A percentile compares a stretch with the other conserved stretches of the same genome.
Evolutionary conservation across 2,329 filamentous ascomycete species (phyloP).

Genomic region (Cyphellophora attinorum): DNA sequence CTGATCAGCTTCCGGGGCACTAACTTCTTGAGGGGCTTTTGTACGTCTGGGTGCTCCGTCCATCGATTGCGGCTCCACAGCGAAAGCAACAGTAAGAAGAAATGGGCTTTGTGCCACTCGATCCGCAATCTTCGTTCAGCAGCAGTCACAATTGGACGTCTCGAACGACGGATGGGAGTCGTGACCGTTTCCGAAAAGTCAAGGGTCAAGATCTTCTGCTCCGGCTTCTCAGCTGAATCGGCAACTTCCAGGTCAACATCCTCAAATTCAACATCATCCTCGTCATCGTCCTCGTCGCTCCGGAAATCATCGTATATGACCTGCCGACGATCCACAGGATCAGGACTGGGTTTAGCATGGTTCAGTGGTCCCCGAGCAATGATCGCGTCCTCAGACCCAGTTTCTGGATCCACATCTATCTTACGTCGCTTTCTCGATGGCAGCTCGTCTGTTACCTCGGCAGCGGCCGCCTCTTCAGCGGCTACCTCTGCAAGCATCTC

Average conservation of each 20-base stretch:
- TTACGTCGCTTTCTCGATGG: constrained; percentile 29
- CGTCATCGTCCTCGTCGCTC: constrained; percentile 49
- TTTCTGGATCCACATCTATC: constrained; percentile 20
- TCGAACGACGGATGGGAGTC: constrained; percentile 7
- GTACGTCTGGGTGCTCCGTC: constrained; percentile 70
- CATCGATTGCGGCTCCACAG: constrained; percentile 70
- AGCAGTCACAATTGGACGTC: constrained; percentile 43
- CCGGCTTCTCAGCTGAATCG: constrained; percentile 36
- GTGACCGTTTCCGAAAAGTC: constrained; percentile 19
- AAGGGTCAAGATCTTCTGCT: constrained; percentile 26
- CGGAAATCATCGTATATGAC: constrained; percentile 36
- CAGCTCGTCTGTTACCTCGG: constrained; percentile 20
- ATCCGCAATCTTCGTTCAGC: constrained; percentile 54
- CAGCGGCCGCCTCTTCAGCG: constrained; percentile 25
- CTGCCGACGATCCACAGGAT: constrained; percentile 19
- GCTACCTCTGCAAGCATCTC: constrained; percentile 28
- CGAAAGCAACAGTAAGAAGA: constrained; percentile 75
- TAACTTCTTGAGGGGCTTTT: constrained; percentile 55
- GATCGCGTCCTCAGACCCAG: not conserved
- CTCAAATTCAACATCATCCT: constrained; percentile 57
- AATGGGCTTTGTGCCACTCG: constrained; percentile 75
- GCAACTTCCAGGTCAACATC: constrained; percentile 95
- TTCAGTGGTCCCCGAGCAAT: not conserved
- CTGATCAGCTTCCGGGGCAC: constrained; percentile 56
- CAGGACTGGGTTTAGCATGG: constrained; percentile 6